Evolutionary conservation across 805 yeast genomes (phyloP).

Genomic region (Yarrowia sp.): DNA sequence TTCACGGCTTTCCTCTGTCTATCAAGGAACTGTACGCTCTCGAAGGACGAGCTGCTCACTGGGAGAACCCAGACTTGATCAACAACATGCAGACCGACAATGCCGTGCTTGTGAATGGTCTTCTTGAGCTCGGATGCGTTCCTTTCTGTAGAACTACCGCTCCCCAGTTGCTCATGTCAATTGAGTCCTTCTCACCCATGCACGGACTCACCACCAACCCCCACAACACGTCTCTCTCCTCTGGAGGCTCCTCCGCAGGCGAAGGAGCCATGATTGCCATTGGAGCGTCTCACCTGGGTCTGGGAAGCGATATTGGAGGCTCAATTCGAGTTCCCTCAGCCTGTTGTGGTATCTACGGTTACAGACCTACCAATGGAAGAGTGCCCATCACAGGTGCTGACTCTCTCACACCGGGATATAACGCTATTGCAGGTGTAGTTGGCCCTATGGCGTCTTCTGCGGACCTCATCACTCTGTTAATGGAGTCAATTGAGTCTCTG

Average conservation of each 20-base stretch:
- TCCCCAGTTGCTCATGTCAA: conserved; percentile 60
- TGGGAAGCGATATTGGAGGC: conserved; percentile 64
- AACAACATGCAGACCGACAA: conserved; percentile 49
- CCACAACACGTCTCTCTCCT: conserved; percentile 53
- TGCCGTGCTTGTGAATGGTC: conserved; percentile 53
- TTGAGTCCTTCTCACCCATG: conserved; percentile 56
- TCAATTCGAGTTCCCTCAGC: conserved; percentile 59
- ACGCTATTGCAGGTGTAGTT: conserved; percentile 53
- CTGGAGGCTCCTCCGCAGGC: conserved; percentile 67
- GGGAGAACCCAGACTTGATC: conserved; percentile 53
- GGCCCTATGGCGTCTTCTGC: conserved; percentile 58
- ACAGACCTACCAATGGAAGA: conserved; percentile 55
- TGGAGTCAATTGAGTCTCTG: conserved; percentile 52
- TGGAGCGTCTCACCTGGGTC: conserved; percentile 60
- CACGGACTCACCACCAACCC: conserved; percentile 59
- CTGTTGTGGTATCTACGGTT: conserved; percentile 58
- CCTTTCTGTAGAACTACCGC: conserved; percentile 62
- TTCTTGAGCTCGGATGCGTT: conserved; percentile 60
- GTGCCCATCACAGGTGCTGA: conserved; percentile 52
- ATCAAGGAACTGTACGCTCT: conserved; percentile 61
- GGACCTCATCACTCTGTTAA: conserved; percentile 53
- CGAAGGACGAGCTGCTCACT: conserved; percentile 57
- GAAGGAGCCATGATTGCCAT: conserved; percentile 59
- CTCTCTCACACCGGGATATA: conserved; percentile 51
- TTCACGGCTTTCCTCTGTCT: conserved; percentile 72